Evolutionary conservation across 768 basidiomycete genomes (phyloP).

Genomic region (Lactifluus volemus): DNA sequence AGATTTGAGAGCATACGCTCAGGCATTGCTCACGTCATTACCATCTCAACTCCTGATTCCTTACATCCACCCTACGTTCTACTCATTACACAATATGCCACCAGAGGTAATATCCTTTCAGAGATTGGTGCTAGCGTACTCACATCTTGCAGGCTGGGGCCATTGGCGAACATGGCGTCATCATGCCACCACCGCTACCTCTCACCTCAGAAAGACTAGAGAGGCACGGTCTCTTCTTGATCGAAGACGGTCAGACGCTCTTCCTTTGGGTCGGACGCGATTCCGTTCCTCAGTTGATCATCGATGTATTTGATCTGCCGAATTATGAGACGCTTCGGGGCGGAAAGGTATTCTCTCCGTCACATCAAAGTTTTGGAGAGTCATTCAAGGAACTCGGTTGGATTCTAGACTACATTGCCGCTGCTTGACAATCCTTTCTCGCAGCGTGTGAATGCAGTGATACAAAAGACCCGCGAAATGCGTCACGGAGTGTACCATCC

Average conservation of each 20-base stretch:
- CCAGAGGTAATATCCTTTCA: constrained; percentile 53
- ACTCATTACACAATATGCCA: constrained; percentile 93
- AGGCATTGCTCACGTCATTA: constrained; percentile 81
- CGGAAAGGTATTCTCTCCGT: constrained; percentile 60
- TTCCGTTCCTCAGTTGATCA: constrained; percentile 88
- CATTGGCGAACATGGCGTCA: constrained; percentile 80
- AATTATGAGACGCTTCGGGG: constrained; percentile 84
- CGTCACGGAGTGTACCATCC: constrained; percentile 89
- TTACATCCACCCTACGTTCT: constrained; percentile 93
- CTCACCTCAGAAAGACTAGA: constrained; percentile 93
- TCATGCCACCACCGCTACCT: constrained; percentile 81
- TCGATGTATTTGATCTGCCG: constrained; percentile 90
- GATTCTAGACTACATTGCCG: constrained; percentile 70
- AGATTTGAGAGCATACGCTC: constrained; percentile 92
- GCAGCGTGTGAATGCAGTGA: constrained; percentile 88
- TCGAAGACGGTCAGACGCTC: constrained; percentile 96
- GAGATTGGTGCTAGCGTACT: constrained; percentile 1
- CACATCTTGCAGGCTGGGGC: constrained; percentile 62
- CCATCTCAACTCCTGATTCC: constrained; percentile 89
- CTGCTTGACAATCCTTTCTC: constrained; percentile 88
- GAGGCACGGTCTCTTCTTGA: constrained; percentile 90
- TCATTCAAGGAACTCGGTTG: background rate
- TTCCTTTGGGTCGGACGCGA: constrained; percentile 99
- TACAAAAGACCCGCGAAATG: constrained; percentile 92
- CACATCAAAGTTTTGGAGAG: background rate